Percentiles rank a stretch among this genome's conserved stretches.
Conservation (phyloP, 345 rosid species). For the Eucalyptus caleyi region DNA sequence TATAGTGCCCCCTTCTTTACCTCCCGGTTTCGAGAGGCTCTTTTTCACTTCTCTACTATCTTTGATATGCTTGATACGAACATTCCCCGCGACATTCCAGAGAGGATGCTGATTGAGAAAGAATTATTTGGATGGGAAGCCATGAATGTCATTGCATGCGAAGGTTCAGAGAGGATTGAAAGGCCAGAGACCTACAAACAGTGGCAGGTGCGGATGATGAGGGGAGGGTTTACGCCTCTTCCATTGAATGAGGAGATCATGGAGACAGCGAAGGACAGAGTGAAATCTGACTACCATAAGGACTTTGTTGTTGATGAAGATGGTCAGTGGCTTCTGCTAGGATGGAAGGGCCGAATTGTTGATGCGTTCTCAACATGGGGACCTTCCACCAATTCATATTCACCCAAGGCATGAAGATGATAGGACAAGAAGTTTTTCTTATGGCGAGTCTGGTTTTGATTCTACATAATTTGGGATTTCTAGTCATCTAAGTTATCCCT, state of each 20-base stretch:
- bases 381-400: background rate
- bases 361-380: slow-evolving; percentile 35
- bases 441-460: background rate
- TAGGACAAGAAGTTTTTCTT: background rate
- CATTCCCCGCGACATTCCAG: slow-evolving; percentile 30
- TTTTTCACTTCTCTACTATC: slow-evolving; percentile 36
- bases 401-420: background rate
- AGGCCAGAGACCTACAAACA: slow-evolving; percentile 51
- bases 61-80: slow-evolving; percentile 40
- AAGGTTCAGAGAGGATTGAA: slow-evolving; percentile 42
- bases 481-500: background rate
- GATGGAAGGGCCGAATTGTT: slow-evolving; percentile 48
- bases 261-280: slow-evolving; percentile 22
- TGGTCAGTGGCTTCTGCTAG: slow-evolving; percentile 40
- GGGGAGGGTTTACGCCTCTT: slow-evolving; percentile 37
- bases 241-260: slow-evolving; percentile 25
- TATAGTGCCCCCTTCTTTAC: slow-evolving; percentile 38
- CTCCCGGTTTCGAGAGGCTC: slow-evolving; percentile 48
- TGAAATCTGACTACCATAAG: slow-evolving; percentile 19
- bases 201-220: slow-evolving; percentile 25
- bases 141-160: slow-evolving; percentile 46
- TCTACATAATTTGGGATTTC: background rate
- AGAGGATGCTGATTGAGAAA: slow-evolving; percentile 34
- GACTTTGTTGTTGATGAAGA: slow-evolving; percentile 35
- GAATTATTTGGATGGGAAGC: slow-evolving; percentile 25